These are phyloP conservation scores for Trichosporon sp. DNA, from an alignment of 1,284 basidiomycete genomes.

Conservation along the genomic window DNA sequence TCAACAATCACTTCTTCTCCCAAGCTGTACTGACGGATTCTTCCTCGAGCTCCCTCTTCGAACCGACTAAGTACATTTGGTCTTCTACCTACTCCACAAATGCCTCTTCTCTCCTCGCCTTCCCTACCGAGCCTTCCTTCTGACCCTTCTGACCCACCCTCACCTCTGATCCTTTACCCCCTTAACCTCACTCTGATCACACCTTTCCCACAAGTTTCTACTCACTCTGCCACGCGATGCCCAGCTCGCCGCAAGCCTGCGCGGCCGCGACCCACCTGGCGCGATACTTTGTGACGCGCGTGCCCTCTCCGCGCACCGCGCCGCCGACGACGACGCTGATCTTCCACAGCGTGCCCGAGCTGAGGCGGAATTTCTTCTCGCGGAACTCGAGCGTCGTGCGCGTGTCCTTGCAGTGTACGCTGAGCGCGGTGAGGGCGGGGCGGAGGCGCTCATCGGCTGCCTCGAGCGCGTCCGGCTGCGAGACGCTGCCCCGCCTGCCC, in stretches of 20 bases:
- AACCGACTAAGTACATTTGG: too few relatives aligned
- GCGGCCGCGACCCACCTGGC: neutral
- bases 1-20: too few relatives aligned
- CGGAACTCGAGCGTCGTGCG: neutral
- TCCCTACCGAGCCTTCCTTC: too few relatives aligned
- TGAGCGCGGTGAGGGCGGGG: neutral
- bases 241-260: neutral
- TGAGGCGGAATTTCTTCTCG: neutral
- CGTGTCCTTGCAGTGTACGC: neutral
- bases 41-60: too few relatives aligned
- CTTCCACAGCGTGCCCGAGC: neutral
- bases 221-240: neutral
- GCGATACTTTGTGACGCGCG: neutral
- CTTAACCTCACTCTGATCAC: too few relatives aligned
- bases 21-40: too few relatives aligned
- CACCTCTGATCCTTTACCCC: too few relatives aligned
- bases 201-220: neutral
- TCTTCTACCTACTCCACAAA: too few relatives aligned
- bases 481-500: neutral
- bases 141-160: too few relatives aligned
- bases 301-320: neutral
- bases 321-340: neutral
- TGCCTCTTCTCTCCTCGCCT: too few relatives aligned
- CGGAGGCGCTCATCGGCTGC: neutral
- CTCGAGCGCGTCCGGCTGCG: neutral